These are phyloP conservation scores for Magnolia sinica DNA, from an alignment of 164 flowering plant species.

Conservation along the genomic window DNA sequence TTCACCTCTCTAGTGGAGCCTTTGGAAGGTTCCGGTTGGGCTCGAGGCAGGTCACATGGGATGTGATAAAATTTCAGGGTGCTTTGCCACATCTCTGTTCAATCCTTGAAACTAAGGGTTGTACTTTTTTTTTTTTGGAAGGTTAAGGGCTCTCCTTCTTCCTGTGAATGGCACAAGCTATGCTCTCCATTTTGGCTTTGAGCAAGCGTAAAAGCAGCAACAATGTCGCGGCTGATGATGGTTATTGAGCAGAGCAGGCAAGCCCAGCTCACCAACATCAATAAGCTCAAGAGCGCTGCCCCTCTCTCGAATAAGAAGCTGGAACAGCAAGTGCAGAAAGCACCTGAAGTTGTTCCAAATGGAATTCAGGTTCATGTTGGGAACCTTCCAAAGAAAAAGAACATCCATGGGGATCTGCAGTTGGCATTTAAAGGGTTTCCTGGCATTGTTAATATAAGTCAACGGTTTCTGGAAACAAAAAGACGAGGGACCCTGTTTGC, in stretches of 20 bases:
- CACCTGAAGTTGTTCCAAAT: conserved; percentile 34
- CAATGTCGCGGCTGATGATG: conserved; percentile 31
- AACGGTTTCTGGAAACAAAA: conserved; percentile 73
- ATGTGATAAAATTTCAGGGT: too few relatives aligned
- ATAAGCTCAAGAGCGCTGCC: conserved; percentile 52
- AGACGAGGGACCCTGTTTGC: conserved; percentile 89
- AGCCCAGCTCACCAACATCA: conserved; percentile 71
- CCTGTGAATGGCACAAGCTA: too few relatives aligned
- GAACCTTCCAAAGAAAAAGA: conserved; percentile 91
- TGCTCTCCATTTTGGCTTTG: too few relatives aligned
- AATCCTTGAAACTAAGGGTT: too few relatives aligned
- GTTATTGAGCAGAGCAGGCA: conserved; percentile 67
- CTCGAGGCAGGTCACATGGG: too few relatives aligned
- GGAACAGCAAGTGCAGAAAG: conserved; percentile 18
- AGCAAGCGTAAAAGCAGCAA: too few relatives aligned
- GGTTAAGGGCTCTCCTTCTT: too few relatives aligned
- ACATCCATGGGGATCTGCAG: conserved; percentile 67
- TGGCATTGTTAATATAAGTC: conserved; percentile 55
- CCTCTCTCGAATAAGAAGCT: conserved; percentile 21
- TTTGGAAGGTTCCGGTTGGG: too few relatives aligned
- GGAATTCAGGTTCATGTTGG: conserved; percentile 58
- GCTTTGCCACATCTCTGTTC: too few relatives aligned
- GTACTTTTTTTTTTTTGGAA: too few relatives aligned
- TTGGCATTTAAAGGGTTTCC: conserved; percentile 61
- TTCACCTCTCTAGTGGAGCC: too few relatives aligned